Conservation (phyloP, 2,329 filamentous ascomycete genomes). For the Tolypocladium pustulatum region DNA sequence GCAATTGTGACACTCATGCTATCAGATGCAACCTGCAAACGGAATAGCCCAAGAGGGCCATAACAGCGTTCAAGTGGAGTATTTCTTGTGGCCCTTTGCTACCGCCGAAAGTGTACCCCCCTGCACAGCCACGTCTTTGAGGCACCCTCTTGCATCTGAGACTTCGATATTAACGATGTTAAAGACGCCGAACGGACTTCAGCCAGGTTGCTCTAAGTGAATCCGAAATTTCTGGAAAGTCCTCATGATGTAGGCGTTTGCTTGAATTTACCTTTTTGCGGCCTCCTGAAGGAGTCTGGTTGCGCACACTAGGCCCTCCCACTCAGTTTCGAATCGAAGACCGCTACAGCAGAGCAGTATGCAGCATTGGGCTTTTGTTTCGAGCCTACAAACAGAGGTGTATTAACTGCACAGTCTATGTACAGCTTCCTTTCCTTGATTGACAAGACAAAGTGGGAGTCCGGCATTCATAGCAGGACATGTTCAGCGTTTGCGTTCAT, state of each 20-base stretch:
- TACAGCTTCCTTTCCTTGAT: background rate
- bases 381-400: no score
- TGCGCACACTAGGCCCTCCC: no score
- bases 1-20: background rate
- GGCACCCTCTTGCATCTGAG: background rate
- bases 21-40: no score
- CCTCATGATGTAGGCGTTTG: background rate
- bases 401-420: no score
- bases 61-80: background rate
- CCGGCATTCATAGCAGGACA: background rate
- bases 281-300: background rate
- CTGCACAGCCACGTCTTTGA: background rate
- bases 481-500: background rate
- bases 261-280: background rate
- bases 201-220: background rate
- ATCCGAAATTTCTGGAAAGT: fast-evolving
- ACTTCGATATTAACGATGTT: background rate
- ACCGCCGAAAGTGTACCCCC: background rate
- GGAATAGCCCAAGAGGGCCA: background rate
- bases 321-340: background rate
- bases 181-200: background rate
- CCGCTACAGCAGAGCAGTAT: no score
- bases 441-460: background rate
- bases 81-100: background rate
- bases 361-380: background rate